A percentile compares a stretch with the other conserved stretches of the same genome.
Conservation (phyloP, 2,329 filamentous ascomycete species). For the Ceratocystis destructans region DNA sequence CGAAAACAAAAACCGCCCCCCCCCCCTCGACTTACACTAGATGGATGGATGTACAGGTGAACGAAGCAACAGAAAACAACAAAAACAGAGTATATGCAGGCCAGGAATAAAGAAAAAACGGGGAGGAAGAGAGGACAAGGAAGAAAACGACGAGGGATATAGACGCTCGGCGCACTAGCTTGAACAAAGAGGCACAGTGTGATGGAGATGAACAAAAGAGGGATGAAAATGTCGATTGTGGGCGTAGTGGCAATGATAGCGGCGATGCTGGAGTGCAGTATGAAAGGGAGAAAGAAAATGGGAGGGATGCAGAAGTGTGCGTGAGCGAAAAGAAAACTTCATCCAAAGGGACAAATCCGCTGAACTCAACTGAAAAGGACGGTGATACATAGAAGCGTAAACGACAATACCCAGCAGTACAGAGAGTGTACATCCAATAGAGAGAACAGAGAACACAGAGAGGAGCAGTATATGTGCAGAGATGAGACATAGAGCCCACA, state of each 20-base stretch:
- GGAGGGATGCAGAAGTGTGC: constrained; percentile 3
- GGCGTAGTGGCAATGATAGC: background rate
- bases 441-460: background rate
- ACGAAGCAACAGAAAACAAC: constrained; percentile 5
- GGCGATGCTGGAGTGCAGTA: background rate
- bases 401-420: constrained; percentile 9
- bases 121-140: background rate
- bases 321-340: background rate
- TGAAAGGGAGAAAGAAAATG: constrained; percentile 8
- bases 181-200: background rate
- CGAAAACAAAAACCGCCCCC: background rate
- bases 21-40: background rate
- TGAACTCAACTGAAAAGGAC: constrained; percentile 1
- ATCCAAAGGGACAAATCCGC: background rate
- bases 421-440: constrained; percentile 14
- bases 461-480: constrained; percentile 9
- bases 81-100: background rate
- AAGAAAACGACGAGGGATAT: background rate
- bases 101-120: constrained; percentile 3
- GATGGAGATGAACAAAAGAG: background rate
- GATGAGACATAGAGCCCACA: constrained; percentile 12
- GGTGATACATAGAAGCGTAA: constrained; percentile 11
- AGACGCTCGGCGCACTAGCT: background rate
- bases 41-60: constrained; percentile 3
- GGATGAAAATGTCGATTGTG: no score